Base-by-base conservation (phyloP, 2,329 filamentous ascomycete species). In the Cadophora gregata region DNA sequence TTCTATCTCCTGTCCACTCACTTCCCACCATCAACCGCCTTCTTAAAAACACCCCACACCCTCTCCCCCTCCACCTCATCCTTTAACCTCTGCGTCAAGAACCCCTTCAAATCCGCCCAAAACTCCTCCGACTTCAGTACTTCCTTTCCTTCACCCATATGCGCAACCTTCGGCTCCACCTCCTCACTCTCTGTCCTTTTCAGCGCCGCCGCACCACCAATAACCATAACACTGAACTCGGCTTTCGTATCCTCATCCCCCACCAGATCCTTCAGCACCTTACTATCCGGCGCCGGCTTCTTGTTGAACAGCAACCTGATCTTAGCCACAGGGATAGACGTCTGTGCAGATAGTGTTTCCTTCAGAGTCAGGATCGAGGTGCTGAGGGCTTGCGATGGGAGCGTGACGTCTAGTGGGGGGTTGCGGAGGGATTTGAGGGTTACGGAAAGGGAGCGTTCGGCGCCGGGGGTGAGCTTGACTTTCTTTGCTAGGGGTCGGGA, bases 171-270 rank as follows among this genome's bases (percentile, higher is more conserved):
- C 9, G 77, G 72, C 50, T 74, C 72, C 3, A 70, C 67, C 55
- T 70, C 75, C 59, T 76, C 73, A 61, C 79, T 77, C 27, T 75
- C 73, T 66, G 80, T 80, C 36, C 80, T 80, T 63, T 56, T 77
- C 47, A 81, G 73, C n/a, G 79, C 78, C 27, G 81, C 80, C 25
- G 84, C 87, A 16, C 93, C 93, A 3, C 91, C 92, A 77, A 97
- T 88, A 24, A 97, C 85, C 93, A 98, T 98, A 64, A 97, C 86
- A 1, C 88, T 88, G 69, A 98, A 89, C 78, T 97, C 93, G 0
- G 95, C 82, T 12, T 81, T 82, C 1, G 73, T 79, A 72, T 72
- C 83, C 31, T 86, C 87, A 3, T 85, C 83, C 0, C 83, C 83
- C 1, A 94, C 72, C 0, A 96, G 77, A 66, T 97, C 94, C 65